Evolutionary conservation across 257 asterid genomes (phyloP).

Genomic region (Solanum bulbocastanum): DNA sequence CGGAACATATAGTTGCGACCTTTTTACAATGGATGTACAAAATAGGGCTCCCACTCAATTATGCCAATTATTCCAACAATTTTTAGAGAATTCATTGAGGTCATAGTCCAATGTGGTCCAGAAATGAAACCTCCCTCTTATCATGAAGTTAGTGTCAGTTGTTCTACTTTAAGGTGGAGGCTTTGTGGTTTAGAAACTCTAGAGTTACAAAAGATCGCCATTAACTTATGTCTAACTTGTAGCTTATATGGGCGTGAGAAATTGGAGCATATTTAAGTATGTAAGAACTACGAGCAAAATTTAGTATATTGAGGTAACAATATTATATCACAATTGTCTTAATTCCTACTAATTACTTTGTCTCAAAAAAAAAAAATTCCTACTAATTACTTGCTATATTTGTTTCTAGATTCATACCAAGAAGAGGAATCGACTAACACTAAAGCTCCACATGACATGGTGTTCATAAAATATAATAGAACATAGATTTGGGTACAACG

Average conservation of each 20-base stretch:
- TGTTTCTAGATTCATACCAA: neutral
- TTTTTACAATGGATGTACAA: no score
- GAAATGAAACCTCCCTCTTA: neutral
- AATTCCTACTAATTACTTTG: neutral
- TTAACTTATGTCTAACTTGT: neutral
- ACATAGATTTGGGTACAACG: neutral
- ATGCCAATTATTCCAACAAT: no score
- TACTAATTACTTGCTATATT: neutral
- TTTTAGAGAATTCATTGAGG: no score
- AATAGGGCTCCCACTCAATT: no score
- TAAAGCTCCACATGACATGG: neutral
- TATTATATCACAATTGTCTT: neutral
- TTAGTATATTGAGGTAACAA: neutral
- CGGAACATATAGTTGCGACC: neutral
- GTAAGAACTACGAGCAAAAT: neutral
- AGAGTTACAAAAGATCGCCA: neutral
- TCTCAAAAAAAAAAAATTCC: no score
- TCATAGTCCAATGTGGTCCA: neutral
- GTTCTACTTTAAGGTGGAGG: neutral
- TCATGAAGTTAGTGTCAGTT: neutral
- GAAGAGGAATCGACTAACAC: neutral
- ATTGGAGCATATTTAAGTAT: neutral
- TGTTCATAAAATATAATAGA: neutral
- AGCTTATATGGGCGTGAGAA: neutral
- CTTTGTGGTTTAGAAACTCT: neutral